Evolutionary conservation across 2,329 filamentous ascomycete genomes (phyloP), one percentile per base, ranked within the genome.

Genomic region (Aspergillus ochraceoroseus): DNA sequence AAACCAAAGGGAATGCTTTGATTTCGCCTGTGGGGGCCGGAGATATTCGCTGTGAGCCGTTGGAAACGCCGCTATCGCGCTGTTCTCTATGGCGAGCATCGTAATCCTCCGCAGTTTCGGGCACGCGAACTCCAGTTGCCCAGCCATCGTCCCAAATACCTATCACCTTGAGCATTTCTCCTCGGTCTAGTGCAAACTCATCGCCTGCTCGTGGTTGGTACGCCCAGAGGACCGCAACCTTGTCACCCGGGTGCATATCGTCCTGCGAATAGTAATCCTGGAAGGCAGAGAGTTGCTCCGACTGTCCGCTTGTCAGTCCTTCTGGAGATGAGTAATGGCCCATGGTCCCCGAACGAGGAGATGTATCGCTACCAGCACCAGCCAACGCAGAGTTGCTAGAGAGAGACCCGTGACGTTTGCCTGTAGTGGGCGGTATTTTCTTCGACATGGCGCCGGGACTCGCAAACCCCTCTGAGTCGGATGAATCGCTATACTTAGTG

Each of bases 91-190:
- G 78, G 49, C 83, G 77, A 29, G 77, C 75, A 54, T 94, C 86
- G 81, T 87, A 95, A 49, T 95, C 87, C 46, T 96, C 90, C 2
- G 88, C 88, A 40, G 80, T 77, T 55, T 94, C 86, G 38, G 83
- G 76, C 41, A 94, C 70, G 59, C 94, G 75, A 40, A 95, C 77
- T 55, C 92, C 92, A 1, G 92, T 98, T 7, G 92, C 92, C 92
- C 92, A 98, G 32, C 92, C 92, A 62, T 98, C 92, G 58, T 98
- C 92, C 92, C 92, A 98, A 52, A 98, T 98, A 47, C 92, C 92
- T 20, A 96, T 84, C 9, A 98, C 83, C 70, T 95, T 96, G 58
- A 98, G 76, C 89, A 98, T 95, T 61, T 98, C 92, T 38, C 92
- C 92, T 43, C 92, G 81, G 57, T 96, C 92, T 25, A 98, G 73